Percentiles rank a stretch among this genome's conserved stretches.
phyloP scores from a whole-genome alignment of 768 basidiomycete species.

The Suillus weaverae region DNA sequence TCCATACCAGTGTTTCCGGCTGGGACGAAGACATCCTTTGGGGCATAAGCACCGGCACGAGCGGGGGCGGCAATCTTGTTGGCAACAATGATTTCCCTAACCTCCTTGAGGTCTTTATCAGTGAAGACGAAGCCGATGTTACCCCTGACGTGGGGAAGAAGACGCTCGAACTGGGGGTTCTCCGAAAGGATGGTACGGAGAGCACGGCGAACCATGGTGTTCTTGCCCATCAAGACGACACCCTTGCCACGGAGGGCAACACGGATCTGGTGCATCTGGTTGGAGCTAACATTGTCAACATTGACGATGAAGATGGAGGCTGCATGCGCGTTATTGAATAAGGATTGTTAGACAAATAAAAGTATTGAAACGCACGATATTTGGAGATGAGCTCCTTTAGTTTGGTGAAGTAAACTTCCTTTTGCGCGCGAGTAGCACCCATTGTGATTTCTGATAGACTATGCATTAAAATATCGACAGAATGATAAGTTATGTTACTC shows the following conservation, averaged over 20 bases:
- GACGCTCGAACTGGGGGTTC: constrained; percentile 91
- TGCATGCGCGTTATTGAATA: constrained; percentile 32
- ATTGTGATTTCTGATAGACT: constrained; percentile 49
- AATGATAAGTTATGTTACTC: constrained; percentile 16
- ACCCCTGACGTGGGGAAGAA: constrained; percentile 93
- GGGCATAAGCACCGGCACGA: constrained; percentile 95
- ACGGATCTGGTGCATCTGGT: constrained; percentile 99
- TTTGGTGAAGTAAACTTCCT: constrained; percentile 89
- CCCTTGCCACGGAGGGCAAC: constrained; percentile 94
- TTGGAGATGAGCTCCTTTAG: constrained; percentile 90
- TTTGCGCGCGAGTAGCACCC: constrained; percentile 90
- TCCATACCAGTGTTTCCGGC: constrained; percentile 99
- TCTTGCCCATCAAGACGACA: constrained; percentile 99
- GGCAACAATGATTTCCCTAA: constrained; percentile 89
- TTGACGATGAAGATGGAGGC: constrained; percentile 99
- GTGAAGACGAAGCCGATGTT: constrained; percentile 99
- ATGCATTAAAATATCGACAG: background rate
- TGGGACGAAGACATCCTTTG: constrained; percentile 89
- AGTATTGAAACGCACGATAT: constrained; percentile 66
- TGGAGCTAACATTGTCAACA: constrained; percentile 99
- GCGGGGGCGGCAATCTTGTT: constrained; percentile 99
- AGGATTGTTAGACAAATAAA: background rate
- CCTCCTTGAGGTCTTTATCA: constrained; percentile 84
- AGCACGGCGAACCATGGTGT: constrained; percentile 99
- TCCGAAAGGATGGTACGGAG: constrained; percentile 89